Evolutionary conservation across 805 yeast genomes (phyloP), one percentile per base, ranked within the genome.

Genomic region (Candida sithepensis): DNA sequence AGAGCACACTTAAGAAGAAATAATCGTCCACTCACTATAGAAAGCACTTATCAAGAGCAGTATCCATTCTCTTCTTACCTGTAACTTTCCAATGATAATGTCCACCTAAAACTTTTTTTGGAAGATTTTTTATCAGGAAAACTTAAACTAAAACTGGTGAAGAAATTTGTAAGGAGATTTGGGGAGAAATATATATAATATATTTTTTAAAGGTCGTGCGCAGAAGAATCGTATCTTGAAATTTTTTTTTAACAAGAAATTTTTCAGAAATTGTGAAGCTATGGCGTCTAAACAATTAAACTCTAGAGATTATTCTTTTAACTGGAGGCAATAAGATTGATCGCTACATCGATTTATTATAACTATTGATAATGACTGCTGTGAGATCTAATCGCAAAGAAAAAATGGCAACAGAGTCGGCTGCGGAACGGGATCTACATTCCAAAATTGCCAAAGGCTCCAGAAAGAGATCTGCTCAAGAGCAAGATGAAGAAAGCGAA

Each of bases 401-500:
- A 13, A 36, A 32, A 23, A 24, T 24, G 30, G 38, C 20, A n/a
- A 19, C 45, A 8, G 23, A 12, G 16, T 22, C 44, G 8, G 36
- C 16, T 24, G 36, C 42, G 6, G n/a, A 13, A 8, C 8, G 32
- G 9, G 21, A n/a, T 9, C 19, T 14, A 18, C 21, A 16, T n/a
- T 18, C 30, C 14, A 23, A 32, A 14, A 19, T 14, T 14, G 8
- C 44, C 33, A 33, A 14, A 19, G 13, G 13, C 14, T 21, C 46
- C 30, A 48, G 49, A 43, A 51, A 50, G 50, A 49, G 50, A 30
- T 45, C 22, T 16, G 23, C 36, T 26, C 28, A 39, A 23, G 53
- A 51, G 24, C 55, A 42, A 22, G 54, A 60, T 32, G 56, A 57
- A 49, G 54, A 48, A 21, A 16, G 16, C 9, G 62, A 53, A 24